These are phyloP conservation scores for Septoria linicola DNA, from an alignment of 2,329 filamentous ascomycete genomes.

Conservation along the genomic window DNA sequence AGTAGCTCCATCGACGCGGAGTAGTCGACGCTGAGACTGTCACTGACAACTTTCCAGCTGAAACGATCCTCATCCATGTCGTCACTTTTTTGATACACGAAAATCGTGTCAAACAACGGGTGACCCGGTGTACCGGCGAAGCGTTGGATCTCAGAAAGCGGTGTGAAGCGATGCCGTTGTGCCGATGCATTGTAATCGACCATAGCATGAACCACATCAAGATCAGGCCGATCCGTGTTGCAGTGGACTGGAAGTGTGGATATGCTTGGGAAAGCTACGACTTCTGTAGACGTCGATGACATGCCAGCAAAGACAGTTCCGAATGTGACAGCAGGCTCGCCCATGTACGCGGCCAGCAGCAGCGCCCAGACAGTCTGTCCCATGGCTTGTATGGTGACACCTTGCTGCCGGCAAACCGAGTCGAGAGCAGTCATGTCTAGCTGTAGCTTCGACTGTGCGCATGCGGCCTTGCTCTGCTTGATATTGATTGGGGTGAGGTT, in stretches of 20 bases:
- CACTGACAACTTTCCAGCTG: slow-evolving; percentile 62
- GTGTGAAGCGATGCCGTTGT: slow-evolving; percentile 68
- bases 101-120: slow-evolving; percentile 76
- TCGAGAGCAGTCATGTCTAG: slow-evolving; percentile 53
- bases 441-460: slow-evolving; percentile 41
- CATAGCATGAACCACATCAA: slow-evolving; percentile 59
- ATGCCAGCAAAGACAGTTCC: slow-evolving; percentile 79
- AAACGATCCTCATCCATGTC: slow-evolving; percentile 20
- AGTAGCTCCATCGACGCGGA: slow-evolving; percentile 78
- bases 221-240: slow-evolving; percentile 55
- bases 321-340: slow-evolving; percentile 71
- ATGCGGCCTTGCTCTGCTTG: slow-evolving; percentile 37
- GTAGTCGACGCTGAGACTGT: slow-evolving; percentile 73
- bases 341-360: slow-evolving; percentile 72
- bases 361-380: slow-evolving; percentile 77
- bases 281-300: slow-evolving; percentile 57
- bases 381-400: slow-evolving; percentile 73
- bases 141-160: slow-evolving; percentile 69
- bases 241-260: slow-evolving; percentile 73
- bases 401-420: slow-evolving; percentile 53
- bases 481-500: slow-evolving; percentile 64
- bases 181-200: slow-evolving; percentile 65
- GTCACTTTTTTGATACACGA: slow-evolving; percentile 70
- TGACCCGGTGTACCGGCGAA: slow-evolving; percentile 66
- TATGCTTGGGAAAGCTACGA: slow-evolving; percentile 73